Evolutionary conservation across 208 protist species (phyloP), one percentile per base, ranked within the genome.

Genomic region (Phytomonas francai): DNA sequence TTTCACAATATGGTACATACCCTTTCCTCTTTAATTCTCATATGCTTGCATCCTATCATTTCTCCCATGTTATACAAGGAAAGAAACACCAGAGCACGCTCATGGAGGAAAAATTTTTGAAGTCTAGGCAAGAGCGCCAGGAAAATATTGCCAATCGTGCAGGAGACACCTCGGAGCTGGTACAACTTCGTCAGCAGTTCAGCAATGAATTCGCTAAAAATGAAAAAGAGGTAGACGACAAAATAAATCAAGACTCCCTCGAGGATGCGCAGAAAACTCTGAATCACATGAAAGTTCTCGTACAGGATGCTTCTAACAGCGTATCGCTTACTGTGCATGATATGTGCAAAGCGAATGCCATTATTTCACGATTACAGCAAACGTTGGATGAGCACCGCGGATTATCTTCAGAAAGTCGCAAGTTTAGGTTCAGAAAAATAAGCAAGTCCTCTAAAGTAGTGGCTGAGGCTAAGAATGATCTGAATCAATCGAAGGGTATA

Each of bases 41-140:
- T 25, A 25, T 22, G 25, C 45, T 25, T 6, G 25, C 1, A 54
- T 22, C 22, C 19, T 54, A 54, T 25, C 45, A 54, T 54, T 54
- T 5, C 45, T 54, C 11, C 25, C 45, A 25, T 54, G 45, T 54
- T 54, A 67, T 71, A 62, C 39, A 68, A 49, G 22, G 12, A 34
- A 69, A 69, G 11, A 69, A 31, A 69, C 28, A 27, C 32, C 32
- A 31, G 30, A 19, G 68, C 16, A 63, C 63, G 16, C 22, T 16
- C 66, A 80, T 76, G 79, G 79, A 84, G 56, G 81, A 86, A 65
- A 80, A 81, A 72, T 95, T 95, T 62, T 65, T 95, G 2, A 87
- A 89, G 54, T 65, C 69, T 0, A 81, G 80, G 25, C 81, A 89
- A 49, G 85, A 91, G 77, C 77, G 89, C 0, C 80, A 89, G 67